These are phyloP conservation scores for Platismatia glauca DNA, from an alignment of 495 filamentous ascomycete genomes.

Conservation along the genomic window DNA sequence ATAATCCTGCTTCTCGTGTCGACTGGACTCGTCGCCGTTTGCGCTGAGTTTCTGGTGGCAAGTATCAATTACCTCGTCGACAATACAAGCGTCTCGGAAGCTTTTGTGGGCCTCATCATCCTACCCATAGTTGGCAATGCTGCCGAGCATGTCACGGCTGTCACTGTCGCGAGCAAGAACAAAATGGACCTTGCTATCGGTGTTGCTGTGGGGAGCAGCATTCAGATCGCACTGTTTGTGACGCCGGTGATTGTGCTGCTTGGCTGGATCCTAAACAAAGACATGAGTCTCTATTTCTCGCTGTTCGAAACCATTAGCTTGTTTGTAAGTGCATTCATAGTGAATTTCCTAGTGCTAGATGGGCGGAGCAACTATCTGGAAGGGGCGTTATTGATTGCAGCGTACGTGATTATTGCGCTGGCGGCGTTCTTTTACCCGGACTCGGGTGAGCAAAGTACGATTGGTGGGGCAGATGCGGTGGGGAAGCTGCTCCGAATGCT, in stretches of 20 bases:
- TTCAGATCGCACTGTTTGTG: conserved; percentile 84
- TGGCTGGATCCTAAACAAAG: conserved; percentile 74
- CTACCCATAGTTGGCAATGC: conserved; percentile 88
- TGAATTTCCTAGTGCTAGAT: conserved; percentile 85
- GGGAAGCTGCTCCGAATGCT: conserved; percentile 55
- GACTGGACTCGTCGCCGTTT: conserved; percentile 72
- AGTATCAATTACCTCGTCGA: conserved; percentile 66
- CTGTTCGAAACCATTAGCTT: conserved; percentile 83
- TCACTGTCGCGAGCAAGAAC: conserved; percentile 83
- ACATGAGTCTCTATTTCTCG: conserved; percentile 86
- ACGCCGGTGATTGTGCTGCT: conserved; percentile 82
- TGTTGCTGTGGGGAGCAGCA: conserved; percentile 78
- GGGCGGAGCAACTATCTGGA: conserved; percentile 85
- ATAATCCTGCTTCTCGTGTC: conserved; percentile 64
- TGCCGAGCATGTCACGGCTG: conserved; percentile 84
- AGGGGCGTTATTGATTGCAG: conserved; percentile 69
- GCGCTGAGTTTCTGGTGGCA: conserved; percentile 80
- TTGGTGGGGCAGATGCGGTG: conserved; percentile 23
- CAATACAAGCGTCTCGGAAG: conserved; percentile 55
- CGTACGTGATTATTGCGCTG: conserved; percentile 71
- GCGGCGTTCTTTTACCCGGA: conserved; percentile 58
- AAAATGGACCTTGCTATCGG: conserved; percentile 95
- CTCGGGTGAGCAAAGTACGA: conserved; percentile 37
- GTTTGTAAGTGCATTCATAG: conserved; percentile 74
- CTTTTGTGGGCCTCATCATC: conserved; percentile 83